Conservation (phyloP, 2,329 filamentous ascomycete genomes). For the Apiospora hydei region DNA sequence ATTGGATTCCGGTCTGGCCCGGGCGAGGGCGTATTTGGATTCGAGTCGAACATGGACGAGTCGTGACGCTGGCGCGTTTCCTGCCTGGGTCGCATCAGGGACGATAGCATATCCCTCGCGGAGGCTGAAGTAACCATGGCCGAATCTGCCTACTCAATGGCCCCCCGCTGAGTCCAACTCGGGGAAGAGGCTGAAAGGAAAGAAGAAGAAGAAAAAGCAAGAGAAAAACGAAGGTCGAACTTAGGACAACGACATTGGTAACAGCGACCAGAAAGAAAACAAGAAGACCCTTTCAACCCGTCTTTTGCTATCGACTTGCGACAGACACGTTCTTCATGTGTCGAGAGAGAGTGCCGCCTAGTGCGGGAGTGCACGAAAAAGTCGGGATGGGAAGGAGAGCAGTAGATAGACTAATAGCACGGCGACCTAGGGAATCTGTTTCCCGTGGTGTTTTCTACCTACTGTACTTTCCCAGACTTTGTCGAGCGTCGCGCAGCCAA, state of each 20-base stretch:
- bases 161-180: background rate
- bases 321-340: background rate
- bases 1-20: conserved; percentile 36
- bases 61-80: conserved; percentile 34
- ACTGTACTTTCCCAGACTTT: background rate
- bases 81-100: conserved; percentile 39
- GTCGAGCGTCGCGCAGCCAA: background rate
- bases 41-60: conserved; percentile 35
- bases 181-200: background rate
- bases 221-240: background rate
- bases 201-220: background rate
- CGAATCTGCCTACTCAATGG: conserved; percentile 12
- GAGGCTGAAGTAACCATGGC: conserved; percentile 21
- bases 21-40: conserved; percentile 38
- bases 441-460: conserved; percentile 16
- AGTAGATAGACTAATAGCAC: background rate
- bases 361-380: background rate
- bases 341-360: background rate
- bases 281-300: conserved; percentile 4
- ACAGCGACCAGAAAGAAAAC: conserved; percentile 11
- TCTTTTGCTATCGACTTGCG: conserved; percentile 4
- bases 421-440: background rate
- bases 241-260: conserved; percentile 8
- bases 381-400: background rate
- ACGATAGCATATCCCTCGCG: conserved; percentile 43